phyloP scores from a whole-genome alignment of 345 rosid genomes.

The Noccaea caerulescens region DNA sequence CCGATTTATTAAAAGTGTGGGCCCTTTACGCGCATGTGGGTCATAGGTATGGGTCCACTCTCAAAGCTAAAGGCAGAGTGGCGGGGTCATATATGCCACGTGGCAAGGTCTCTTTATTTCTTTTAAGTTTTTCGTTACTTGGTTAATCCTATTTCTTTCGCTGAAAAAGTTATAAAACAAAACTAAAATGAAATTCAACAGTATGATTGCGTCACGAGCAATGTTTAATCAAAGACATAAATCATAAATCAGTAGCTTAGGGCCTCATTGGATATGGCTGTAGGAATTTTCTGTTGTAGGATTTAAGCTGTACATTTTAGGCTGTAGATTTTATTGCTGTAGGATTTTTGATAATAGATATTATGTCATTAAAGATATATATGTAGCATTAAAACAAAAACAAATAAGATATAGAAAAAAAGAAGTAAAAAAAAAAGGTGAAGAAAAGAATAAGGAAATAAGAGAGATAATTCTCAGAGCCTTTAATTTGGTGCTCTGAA shows the following conservation, averaged over 20 bases:
- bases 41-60: slow-evolving; percentile 1
- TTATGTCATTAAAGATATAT: too few species aligned
- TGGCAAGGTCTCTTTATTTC: slow-evolving; percentile 31
- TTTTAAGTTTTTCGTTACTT: not conserved
- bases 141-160: slow-evolving; percentile 19
- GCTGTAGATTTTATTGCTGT: too few species aligned
- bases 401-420: too few species aligned
- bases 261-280: too few species aligned
- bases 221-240: slow-evolving; percentile 32
- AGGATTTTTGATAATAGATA: too few species aligned
- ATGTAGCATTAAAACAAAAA: too few species aligned
- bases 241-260: slow-evolving; percentile 2
- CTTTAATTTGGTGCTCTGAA: too few species aligned
- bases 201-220: slow-evolving; percentile 44
- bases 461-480: too few species aligned
- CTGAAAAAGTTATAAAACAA: slow-evolving; percentile 8
- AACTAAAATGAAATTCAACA: slow-evolving; percentile 19
- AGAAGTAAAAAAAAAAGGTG: too few species aligned
- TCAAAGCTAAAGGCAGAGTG: slow-evolving; percentile 33
- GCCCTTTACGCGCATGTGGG: slow-evolving; percentile 37
- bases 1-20: not conserved
- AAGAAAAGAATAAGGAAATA: too few species aligned
- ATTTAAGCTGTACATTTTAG: too few species aligned
- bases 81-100: slow-evolving; percentile 38
- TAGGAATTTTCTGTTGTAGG: too few species aligned